Base-by-base conservation (phyloP, 345 rosid genomes). In the Dipteronia sinensis region DNA sequence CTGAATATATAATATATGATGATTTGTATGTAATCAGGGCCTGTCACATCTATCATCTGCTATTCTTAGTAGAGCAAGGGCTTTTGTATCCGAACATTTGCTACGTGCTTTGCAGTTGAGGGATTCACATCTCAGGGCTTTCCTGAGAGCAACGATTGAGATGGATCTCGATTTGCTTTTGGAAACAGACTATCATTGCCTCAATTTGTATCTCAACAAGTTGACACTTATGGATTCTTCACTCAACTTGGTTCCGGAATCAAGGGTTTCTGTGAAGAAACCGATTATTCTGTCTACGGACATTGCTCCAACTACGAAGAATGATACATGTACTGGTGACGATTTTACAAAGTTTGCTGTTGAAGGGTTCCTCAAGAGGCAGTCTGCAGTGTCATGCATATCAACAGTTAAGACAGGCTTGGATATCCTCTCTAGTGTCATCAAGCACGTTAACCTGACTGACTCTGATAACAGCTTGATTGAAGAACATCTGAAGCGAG, bases 111-210 rank as follows among this genome's bases (percentile, higher is more conserved):
- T 91, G 44, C 84, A 90, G 2, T 77, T 93, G 80, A 94, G 91
- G 80, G 93, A 88, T 78, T 81, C 83, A 49, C 92, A 89, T 86
- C 91, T 91, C 69, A 83, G 69, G 83, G 92, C 89, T 79, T 67
- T 89, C 79, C 76, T 94, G n/a, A 76, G 76, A 67, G 93, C 97
- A 74, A 77, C 84, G 3, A 56, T 91, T 67, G 86, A 89, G 76
- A 82, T 82, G 88, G 92, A 90, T 79, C 86, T 86, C 3, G 46
- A 77, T 75, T 80, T 17, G 51, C 79, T 83, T 19, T 78, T 85
- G 8, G 76, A 70, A 29, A 74, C 31, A 29, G 77, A 73, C 53
- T 65, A 80, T 38, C 83, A 79, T 56, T 23, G 69, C 78, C 77
- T 86, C 31, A 38, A 73, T 53, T 55, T 25, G 55, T 89, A 84